A percentile compares a stretch with the other conserved stretches of the same genome.
These are phyloP conservation scores for Cryphonectria nitschkei DNA, from an alignment of 2,329 filamentous ascomycete genomes.

Conservation along the genomic window DNA sequence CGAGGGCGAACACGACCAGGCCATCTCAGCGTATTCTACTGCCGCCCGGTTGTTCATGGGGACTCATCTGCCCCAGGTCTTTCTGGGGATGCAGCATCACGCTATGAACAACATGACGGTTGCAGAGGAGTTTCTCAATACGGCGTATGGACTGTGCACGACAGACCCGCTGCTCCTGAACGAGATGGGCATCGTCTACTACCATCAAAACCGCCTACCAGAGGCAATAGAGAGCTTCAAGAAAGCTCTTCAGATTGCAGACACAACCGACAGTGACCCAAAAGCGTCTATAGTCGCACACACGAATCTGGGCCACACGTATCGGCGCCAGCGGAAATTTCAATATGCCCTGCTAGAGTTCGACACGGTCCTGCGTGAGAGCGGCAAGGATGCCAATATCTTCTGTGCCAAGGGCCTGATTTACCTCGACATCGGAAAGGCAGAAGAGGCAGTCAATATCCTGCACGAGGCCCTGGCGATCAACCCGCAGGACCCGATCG, in stretches of 20 bases:
- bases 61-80: constrained; percentile 92
- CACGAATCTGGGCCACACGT: constrained; percentile 87
- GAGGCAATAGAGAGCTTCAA: constrained; percentile 79
- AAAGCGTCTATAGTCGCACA: constrained; percentile 82
- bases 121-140: constrained; percentile 91
- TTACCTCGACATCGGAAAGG: constrained; percentile 74
- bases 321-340: constrained; percentile 71
- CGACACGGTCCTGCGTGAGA: constrained; percentile 82
- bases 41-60: constrained; percentile 94
- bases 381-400: constrained; percentile 76
- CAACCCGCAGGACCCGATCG: constrained; percentile 77
- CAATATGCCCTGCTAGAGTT: constrained; percentile 79
- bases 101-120: constrained; percentile 93
- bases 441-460: constrained; percentile 77
- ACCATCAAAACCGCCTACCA: constrained; percentile 80
- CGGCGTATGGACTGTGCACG: constrained; percentile 80
- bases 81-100: constrained; percentile 97
- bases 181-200: constrained; percentile 94
- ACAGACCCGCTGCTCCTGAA: constrained; percentile 90
- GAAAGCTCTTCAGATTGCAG: constrained; percentile 75
- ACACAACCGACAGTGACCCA: constrained; percentile 80
- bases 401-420: constrained; percentile 86
- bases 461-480: constrained; percentile 85
- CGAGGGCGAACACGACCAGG: constrained; percentile 97
- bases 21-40: constrained; percentile 95